phyloP scores from a whole-genome alignment of 306 rosid species.

The Ammopiptanthus mongolicus region DNA sequence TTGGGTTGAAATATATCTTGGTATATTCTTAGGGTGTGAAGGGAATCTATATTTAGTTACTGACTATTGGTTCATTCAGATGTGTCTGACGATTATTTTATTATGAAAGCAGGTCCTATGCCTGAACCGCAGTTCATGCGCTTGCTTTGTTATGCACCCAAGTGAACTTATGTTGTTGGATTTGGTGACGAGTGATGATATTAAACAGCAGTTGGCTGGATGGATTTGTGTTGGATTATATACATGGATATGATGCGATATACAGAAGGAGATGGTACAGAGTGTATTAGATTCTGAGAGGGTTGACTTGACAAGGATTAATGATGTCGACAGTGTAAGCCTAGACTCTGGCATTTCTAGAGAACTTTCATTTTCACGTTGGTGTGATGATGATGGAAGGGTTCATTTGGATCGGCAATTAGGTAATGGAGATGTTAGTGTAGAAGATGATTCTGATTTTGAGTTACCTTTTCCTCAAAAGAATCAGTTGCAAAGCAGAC shows the following conservation, averaged over 20 bases:
- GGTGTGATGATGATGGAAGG: constrained; percentile 58
- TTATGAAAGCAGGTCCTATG: neutral
- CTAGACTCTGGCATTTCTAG: constrained; percentile 40
- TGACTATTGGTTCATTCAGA: neutral
- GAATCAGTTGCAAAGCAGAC: constrained; percentile 33
- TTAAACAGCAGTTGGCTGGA: constrained; percentile 21
- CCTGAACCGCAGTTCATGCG: constrained; percentile 1
- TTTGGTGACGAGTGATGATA: constrained; percentile 25
- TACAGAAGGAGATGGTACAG: constrained; percentile 53
- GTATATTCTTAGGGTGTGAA: neutral
- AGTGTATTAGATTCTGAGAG: constrained; percentile 44
- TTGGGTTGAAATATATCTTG: neutral
- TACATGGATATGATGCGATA: constrained; percentile 33
- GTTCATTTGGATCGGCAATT: constrained; percentile 34
- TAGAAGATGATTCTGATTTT: constrained; percentile 56
- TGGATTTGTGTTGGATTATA: constrained; percentile 7
- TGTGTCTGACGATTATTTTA: no score
- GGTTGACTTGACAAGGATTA: constrained; percentile 26
- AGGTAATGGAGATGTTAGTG: constrained; percentile 32
- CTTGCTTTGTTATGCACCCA: constrained; percentile 16
- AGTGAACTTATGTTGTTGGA: constrained; percentile 16
- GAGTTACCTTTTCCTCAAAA: constrained; percentile 48
- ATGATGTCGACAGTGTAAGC: constrained; percentile 25
- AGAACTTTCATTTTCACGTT: constrained; percentile 68
- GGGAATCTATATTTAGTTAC: neutral